Evolutionary conservation across 2,329 filamentous ascomycete genomes (phyloP).

Genomic region (Claviceps lovelessii): DNA sequence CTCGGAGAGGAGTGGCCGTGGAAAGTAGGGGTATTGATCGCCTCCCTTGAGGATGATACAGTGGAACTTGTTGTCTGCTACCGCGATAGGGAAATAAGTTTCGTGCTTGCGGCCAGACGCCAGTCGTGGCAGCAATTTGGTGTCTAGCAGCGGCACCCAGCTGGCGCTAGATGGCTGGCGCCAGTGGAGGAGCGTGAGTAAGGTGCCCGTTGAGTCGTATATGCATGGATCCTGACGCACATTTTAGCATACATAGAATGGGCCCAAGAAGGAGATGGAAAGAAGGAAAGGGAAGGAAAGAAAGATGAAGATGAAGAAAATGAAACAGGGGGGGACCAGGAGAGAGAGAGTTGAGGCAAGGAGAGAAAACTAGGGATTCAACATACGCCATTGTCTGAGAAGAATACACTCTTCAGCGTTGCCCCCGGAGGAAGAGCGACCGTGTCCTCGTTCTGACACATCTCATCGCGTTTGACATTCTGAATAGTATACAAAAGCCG

Average conservation of each 20-base stretch:
- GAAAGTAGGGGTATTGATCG: conserved; percentile 87
- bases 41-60: conserved; percentile 97
- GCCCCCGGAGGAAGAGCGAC: conserved; percentile 67
- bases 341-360: background rate
- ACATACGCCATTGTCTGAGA: conserved; percentile 73
- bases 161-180: conserved; percentile 67
- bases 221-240: conserved; percentile 71
- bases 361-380: background rate
- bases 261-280: background rate
- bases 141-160: conserved; percentile 90
- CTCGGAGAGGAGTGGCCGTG: conserved; percentile 74
- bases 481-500: conserved; percentile 83
- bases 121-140: conserved; percentile 65
- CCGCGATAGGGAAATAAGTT: conserved; percentile 87
- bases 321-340: no score
- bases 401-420: conserved; percentile 72
- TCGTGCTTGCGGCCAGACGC: conserved; percentile 77
- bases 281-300: background rate
- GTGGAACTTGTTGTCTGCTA: conserved; percentile 83
- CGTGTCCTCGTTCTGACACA: conserved; percentile 88
- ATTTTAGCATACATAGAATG: background rate
- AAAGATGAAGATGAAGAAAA: background rate
- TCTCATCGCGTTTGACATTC: conserved; percentile 83
- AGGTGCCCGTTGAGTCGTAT: conserved; percentile 81
- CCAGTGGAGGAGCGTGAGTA: conserved; percentile 85